Conservation (phyloP, 345 rosid genomes). For the Murraya paniculata region DNA sequence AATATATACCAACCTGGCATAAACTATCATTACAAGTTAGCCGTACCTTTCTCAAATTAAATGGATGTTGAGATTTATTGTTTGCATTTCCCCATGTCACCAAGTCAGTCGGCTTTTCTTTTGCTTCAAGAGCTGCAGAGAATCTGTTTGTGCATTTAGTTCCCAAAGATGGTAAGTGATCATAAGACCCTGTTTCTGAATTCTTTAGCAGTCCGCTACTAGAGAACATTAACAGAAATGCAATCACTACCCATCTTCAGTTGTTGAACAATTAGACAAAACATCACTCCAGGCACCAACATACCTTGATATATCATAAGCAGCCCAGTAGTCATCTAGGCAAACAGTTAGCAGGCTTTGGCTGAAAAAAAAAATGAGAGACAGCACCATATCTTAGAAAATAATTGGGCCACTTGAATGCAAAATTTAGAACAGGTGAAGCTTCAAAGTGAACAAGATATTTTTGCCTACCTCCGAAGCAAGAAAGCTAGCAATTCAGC, state of each 20-base stretch:
- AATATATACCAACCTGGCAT: background rate
- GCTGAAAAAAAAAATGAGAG: conserved; percentile 25
- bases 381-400: conserved; percentile 10
- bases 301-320: conserved; percentile 58
- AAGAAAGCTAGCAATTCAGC: conserved; percentile 50
- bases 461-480: conserved; percentile 46
- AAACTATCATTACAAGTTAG: background rate
- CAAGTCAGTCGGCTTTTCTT: conserved; percentile 20
- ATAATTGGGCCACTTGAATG: conserved; percentile 2
- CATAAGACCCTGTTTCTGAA: conserved; percentile 29
- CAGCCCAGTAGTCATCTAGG: conserved; percentile 66
- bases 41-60: conserved; percentile 30
- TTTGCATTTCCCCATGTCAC: conserved; percentile 19
- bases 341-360: conserved; percentile 50
- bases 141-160: conserved; percentile 16
- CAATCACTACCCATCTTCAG: background rate
- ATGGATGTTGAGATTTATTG: conserved; percentile 10
- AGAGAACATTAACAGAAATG: conserved; percentile 7
- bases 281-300: background rate
- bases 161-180: conserved; percentile 10
- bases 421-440: background rate
- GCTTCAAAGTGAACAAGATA: background rate
- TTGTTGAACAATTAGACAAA: background rate
- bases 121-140: conserved; percentile 28
- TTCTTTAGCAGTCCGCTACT: conserved; percentile 37